Conservation (phyloP, 257 asterid genomes). For the Solanum chilense region DNA sequence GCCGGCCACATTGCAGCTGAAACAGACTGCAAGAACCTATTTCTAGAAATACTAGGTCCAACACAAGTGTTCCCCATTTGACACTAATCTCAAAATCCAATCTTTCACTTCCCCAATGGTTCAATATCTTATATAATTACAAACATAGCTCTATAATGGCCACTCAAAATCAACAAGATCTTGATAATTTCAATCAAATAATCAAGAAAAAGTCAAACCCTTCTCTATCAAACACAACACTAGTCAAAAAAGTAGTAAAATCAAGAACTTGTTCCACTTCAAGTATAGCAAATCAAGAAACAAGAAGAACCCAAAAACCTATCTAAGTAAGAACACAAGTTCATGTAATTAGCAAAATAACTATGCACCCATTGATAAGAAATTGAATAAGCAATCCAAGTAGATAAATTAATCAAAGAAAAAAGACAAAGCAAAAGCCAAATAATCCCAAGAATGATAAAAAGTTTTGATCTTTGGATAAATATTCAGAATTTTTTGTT, state of each 20-base stretch:
- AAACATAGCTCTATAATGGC: background rate
- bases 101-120: background rate
- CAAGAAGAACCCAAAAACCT: background rate
- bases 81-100: slow-evolving; percentile 2
- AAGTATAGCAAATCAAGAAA: background rate
- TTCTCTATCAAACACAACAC: background rate
- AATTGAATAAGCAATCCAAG: background rate
- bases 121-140: background rate
- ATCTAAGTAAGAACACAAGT: background rate
- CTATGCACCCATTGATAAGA: background rate
- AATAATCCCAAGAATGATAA: background rate
- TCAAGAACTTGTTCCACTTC: background rate
- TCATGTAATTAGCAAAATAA: background rate
- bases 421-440: background rate
- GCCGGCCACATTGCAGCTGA: slow-evolving; percentile 93
- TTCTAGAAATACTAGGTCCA: slow-evolving; percentile 69
- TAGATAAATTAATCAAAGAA: background rate
- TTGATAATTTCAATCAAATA: background rate
- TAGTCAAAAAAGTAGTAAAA: background rate
- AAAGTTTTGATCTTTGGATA: background rate
- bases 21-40: slow-evolving; percentile 66
- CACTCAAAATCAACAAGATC: background rate
- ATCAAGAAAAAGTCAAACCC: background rate
- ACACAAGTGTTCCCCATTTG: slow-evolving; percentile 92
- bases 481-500: background rate